Base-by-base conservation (phyloP, 208 protist species). In the Wallacemonas sp. region DNA sequence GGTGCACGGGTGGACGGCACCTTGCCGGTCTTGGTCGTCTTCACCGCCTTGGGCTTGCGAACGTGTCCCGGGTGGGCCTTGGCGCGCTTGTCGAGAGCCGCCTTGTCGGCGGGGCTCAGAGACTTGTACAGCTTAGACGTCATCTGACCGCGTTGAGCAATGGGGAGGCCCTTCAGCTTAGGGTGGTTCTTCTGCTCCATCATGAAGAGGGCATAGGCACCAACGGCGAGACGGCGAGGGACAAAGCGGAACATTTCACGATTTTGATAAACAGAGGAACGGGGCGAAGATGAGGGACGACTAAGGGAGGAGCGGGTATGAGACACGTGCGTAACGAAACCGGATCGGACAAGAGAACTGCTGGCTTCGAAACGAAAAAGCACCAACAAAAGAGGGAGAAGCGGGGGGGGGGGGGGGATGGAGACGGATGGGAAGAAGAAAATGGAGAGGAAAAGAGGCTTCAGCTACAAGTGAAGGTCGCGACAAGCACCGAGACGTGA, bases 121-220 rank as follows among this genome's bases (percentile, higher is more conserved):
- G 70, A 31, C 33, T 91, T 88, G 73, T 95, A 95, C 36, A 95
- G 71, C 74, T 90, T 92, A 14, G 85, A 73, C n/a, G 79, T 87
- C 67, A 82, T 58, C 59, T 86, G 83, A 2, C 88, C 86, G 44
- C 88, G 88, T n/a, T 92, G 66, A 2, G 63, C 68, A 46, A 92
- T 69, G n/a, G 71, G 26, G 24, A 95, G 84, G 33, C 86, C 86
- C 34, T 82, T 79, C 33, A 95, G 79, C 70, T 84, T 88, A 44
- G 80, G 77, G 72, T 95, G 85, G 68, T 86, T 86, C 66, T 91
- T 92, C 67, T 95, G 85, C 70, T 95, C 88, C 24, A 81, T 82
- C 88, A 95, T 92, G 68, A 95, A 95, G 62, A 95, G 63, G 11
- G 65, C 70, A 54, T 94, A 94, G 28, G 85, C 74, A 27, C 88